These are phyloP conservation scores for Periconia sp. DNA, from an alignment of 2,329 filamentous ascomycete genomes.

Conservation along the genomic window DNA sequence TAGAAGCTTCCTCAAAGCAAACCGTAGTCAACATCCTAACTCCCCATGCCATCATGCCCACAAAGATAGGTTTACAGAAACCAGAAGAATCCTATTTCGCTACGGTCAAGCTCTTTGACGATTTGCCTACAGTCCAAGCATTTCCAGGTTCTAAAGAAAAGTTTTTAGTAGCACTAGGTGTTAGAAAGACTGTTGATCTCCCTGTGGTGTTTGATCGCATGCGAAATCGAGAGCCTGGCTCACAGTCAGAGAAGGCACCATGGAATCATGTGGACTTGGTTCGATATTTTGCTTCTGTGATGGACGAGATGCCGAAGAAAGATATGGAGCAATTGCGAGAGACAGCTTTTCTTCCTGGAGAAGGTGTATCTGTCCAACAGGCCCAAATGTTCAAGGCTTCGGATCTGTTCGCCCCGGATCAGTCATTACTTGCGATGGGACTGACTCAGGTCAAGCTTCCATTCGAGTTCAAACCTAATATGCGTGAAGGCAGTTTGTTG, in stretches of 20 bases:
- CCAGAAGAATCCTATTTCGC: conserved; percentile 90
- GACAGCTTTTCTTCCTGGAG: conserved; percentile 80
- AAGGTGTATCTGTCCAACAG: conserved; percentile 44
- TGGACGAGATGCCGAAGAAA: conserved; percentile 81
- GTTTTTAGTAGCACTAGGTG: conserved; percentile 80
- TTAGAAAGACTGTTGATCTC: conserved; percentile 93
- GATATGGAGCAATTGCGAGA: conserved; percentile 81
- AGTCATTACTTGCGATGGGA: conserved; percentile 37
- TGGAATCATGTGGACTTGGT: conserved; percentile 96
- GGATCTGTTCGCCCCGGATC: conserved; percentile 44
- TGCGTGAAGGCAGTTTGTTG: conserved; percentile 75
- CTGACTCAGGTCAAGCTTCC: conserved; percentile 68
- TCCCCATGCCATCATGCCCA: conserved; percentile 79
- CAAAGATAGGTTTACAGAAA: conserved; percentile 85
- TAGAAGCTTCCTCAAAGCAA: conserved; percentile 70
- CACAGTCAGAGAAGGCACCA: conserved; percentile 59
- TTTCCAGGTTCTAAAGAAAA: conserved; percentile 83
- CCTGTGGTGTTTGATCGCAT: conserved; percentile 91
- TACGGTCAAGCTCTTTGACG: conserved; percentile 92
- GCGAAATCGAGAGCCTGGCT: conserved; percentile 64
- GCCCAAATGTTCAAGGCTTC: conserved; percentile 43
- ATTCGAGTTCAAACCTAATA: conserved; percentile 67
- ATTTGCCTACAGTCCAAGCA: conserved; percentile 81
- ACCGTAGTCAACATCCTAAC: conserved; percentile 70
- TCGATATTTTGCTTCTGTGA: conserved; percentile 90